These are phyloP conservation scores for Termitomyces heimii DNA, from an alignment of 768 basidiomycete species.

Conservation along the genomic window DNA sequence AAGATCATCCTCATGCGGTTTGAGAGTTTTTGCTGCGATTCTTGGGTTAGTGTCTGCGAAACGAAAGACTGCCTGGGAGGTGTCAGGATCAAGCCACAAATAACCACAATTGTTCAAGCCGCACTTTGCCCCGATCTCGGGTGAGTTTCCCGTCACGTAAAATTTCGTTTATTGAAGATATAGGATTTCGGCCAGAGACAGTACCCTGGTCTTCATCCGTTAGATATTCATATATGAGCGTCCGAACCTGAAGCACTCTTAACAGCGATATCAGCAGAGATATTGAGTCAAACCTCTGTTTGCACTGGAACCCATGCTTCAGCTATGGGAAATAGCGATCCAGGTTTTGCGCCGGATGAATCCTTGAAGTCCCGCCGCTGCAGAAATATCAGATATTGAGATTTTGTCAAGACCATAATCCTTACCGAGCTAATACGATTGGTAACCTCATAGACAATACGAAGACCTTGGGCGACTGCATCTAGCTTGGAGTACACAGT, in stretches of 20 bases:
- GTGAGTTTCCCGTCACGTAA: constrained; percentile 76
- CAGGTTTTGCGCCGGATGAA: constrained; percentile 69
- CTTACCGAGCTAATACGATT: constrained; percentile 88
- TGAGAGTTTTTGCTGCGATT: constrained; percentile 58
- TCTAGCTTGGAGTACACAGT: constrained; percentile 93
- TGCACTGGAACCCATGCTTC: constrained; percentile 91
- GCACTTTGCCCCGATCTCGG: constrained; percentile 77
- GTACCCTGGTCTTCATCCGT: constrained; percentile 86
- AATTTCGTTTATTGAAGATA: constrained; percentile 91
- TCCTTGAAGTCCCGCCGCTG: constrained; percentile 92
- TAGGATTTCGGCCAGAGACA: constrained; percentile 76
- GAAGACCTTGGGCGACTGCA: constrained; percentile 86
- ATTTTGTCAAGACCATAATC: constrained; percentile 12
- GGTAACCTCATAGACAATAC: constrained; percentile 86
- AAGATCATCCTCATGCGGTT: constrained; percentile 78
- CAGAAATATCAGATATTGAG: neutral
- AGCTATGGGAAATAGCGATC: constrained; percentile 71
- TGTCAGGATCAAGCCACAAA: neutral
- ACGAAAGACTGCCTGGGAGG: constrained; percentile 72
- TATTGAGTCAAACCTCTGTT: constrained; percentile 57
- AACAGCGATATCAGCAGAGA: neutral
- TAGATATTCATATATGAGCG: constrained; percentile 81
- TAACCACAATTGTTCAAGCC: neutral
- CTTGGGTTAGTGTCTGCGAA: constrained; percentile 89
- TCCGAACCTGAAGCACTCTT: constrained; percentile 56